phyloP scores from a whole-genome alignment of 192 early-diverging fungal species.

The Coemansia sp. region DNA sequence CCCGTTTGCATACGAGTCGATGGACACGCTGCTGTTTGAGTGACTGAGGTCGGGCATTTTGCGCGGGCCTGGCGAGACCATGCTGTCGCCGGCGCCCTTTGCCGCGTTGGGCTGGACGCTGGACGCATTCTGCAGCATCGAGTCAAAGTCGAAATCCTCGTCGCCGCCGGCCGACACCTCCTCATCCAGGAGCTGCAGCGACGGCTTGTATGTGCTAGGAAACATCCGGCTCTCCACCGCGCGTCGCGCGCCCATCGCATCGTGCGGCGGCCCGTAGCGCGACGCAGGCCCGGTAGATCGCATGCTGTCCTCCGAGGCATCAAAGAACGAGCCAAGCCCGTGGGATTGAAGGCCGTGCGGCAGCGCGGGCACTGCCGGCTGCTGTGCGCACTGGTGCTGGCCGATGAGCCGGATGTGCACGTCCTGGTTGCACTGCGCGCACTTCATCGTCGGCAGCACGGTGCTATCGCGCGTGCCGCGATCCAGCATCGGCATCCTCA shows the following conservation, averaged over 20 bases:
- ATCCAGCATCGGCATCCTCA: constrained; percentile 24
- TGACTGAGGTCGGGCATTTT: constrained; percentile 10
- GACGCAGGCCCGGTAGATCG: neutral
- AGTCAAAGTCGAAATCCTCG: constrained; percentile 48
- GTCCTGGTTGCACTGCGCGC: constrained; percentile 48
- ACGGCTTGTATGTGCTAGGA: constrained; percentile 38
- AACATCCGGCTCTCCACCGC: constrained; percentile 30
- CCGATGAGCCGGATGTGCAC: constrained; percentile 49
- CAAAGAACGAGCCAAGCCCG: constrained; percentile 42
- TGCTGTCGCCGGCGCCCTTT: constrained; percentile 5
- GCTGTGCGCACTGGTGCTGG: constrained; percentile 33
- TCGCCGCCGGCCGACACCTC: constrained; percentile 11
- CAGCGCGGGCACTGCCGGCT: constrained; percentile 28
- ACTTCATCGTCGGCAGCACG: constrained; percentile 48
- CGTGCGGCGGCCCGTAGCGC: constrained; percentile 2
- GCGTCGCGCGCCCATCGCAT: neutral
- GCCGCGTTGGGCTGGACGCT: neutral
- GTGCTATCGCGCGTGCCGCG: constrained; percentile 45
- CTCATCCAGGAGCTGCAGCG: constrained; percentile 24
- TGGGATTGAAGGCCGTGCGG: constrained; percentile 11
- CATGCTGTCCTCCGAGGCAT: constrained; percentile 7
- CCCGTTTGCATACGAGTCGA: constrained; percentile 21
- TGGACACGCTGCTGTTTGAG: constrained; percentile 21
- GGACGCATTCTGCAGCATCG: constrained; percentile 37
- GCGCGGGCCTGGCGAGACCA: constrained; percentile 7